Percentiles rank a stretch among this genome's conserved stretches.
These are phyloP conservation scores for Herpetomonas samuelpessoai DNA, from an alignment of 208 protist genomes.

Conservation along the genomic window DNA sequence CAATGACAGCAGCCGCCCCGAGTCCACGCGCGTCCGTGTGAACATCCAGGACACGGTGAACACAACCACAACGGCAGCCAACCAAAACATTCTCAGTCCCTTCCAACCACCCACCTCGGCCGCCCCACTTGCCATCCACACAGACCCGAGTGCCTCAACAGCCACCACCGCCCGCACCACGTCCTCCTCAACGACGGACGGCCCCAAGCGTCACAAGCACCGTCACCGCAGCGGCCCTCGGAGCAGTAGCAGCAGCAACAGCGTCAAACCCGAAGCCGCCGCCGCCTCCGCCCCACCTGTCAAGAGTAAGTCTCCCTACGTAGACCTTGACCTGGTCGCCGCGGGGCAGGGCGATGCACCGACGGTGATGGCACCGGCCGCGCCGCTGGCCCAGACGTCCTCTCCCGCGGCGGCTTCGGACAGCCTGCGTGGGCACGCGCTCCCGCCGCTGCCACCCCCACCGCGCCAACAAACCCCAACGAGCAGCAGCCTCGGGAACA, in stretches of 20 bases:
- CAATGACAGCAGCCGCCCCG: not conserved
- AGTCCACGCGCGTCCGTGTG: constrained; percentile 4
- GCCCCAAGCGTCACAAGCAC: not conserved
- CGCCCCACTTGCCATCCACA: not conserved
- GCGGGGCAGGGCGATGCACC: not conserved
- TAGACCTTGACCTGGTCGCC: constrained; percentile 11
- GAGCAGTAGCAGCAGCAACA: constrained; percentile 8
- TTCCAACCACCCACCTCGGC: too few species aligned
- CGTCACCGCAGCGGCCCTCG: not conserved
- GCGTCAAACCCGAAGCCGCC: constrained; percentile 1
- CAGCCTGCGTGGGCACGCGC: not conserved
- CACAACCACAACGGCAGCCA: too few species aligned
- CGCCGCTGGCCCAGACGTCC: not conserved
- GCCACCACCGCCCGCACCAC: not conserved
- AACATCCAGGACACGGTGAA: constrained; percentile 8
- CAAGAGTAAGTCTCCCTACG: constrained; percentile 9
- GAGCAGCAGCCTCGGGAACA: not conserved
- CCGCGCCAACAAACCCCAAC: not conserved
- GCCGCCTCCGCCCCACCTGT: not conserved
- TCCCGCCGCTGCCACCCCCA: constrained; percentile 22
- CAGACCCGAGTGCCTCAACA: too few species aligned
- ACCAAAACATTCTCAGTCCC: too few species aligned
- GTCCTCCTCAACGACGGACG: not conserved
- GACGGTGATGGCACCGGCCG: constrained; percentile 3
- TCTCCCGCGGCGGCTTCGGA: not conserved